Evolutionary conservation across 2,329 filamentous ascomycete species (phyloP).

Genomic region (Talaromyces sp.): DNA sequence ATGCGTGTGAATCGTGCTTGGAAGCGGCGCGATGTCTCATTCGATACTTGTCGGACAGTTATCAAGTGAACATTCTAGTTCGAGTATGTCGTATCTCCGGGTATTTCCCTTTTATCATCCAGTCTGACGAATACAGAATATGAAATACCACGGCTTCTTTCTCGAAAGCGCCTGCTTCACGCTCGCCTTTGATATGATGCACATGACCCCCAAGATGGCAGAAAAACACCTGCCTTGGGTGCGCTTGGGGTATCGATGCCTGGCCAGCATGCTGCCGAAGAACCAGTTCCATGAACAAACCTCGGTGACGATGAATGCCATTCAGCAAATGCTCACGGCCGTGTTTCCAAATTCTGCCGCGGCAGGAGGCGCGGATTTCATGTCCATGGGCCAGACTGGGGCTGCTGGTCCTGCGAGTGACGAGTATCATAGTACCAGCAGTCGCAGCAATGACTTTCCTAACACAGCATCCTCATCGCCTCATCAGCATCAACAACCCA

Average conservation of each 20-base stretch:
- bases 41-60: conserved; percentile 36
- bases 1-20: conserved; percentile 38
- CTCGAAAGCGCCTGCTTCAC: conserved; percentile 38
- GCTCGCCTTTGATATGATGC: conserved; percentile 39
- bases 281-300: conserved; percentile 18
- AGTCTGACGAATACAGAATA: conserved; percentile 25
- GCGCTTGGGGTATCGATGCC: conserved; percentile 30
- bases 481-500: background rate
- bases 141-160: conserved; percentile 42
- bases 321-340: conserved; percentile 27
- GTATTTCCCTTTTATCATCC: too few species aligned
- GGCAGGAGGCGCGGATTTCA: conserved; percentile 12
- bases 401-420: background rate
- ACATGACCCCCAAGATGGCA: conserved; percentile 28
- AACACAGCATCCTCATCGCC: background rate
- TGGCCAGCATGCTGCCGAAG: conserved; percentile 30
- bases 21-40: conserved; percentile 38
- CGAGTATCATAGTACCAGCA: background rate
- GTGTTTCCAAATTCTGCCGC: conserved; percentile 25
- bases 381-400: background rate
- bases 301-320: conserved; percentile 22
- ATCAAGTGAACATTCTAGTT: conserved; percentile 34
- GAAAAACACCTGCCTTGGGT: conserved; percentile 39
- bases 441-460: background rate
- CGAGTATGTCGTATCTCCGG: conserved; percentile 25